Evolutionary conservation across 1,139 yeast species (phyloP).

Genomic region (Geotrichum reessii): DNA sequence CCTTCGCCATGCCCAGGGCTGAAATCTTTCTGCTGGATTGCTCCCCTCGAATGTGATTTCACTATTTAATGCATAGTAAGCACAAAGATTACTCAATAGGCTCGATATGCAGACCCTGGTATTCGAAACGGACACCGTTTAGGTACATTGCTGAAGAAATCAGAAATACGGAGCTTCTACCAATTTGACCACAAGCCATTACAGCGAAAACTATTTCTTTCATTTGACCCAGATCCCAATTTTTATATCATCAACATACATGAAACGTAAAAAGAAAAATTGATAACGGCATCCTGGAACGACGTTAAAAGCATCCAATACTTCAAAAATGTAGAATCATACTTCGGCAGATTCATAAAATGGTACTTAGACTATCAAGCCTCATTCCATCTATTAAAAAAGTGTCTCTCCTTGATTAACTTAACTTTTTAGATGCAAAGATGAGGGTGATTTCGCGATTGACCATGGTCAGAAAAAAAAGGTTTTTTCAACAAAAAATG

Average conservation of each 20-base stretch:
- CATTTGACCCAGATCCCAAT: background rate
- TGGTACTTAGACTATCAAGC: too few relatives aligned
- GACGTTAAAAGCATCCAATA: too few relatives aligned
- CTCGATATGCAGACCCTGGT: constrained; percentile 32
- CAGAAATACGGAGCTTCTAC: constrained; percentile 19
- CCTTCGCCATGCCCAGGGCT: constrained; percentile 35
- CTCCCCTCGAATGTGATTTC: constrained; percentile 34
- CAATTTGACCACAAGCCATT: constrained; percentile 32
- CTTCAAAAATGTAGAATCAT: too few relatives aligned
- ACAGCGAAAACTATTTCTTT: constrained; percentile 25
- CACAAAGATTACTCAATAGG: constrained; percentile 32
- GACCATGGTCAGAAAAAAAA: too few relatives aligned
- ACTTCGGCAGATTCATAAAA: too few relatives aligned
- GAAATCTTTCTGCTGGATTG: constrained; percentile 36
- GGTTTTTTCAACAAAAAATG: too few relatives aligned
- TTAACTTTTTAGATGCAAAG: too few relatives aligned
- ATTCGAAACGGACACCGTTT: constrained; percentile 36
- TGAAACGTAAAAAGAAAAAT: too few relatives aligned
- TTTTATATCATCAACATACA: background rate
- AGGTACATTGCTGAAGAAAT: constrained; percentile 21
- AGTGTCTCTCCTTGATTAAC: too few relatives aligned
- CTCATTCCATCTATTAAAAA: too few relatives aligned
- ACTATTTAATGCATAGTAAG: constrained; percentile 30
- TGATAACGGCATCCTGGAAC: too few relatives aligned
- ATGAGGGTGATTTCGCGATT: too few relatives aligned